Evolutionary conservation across 164 flowering plant species (phyloP).

Genomic region (Liriodendron chinense): DNA sequence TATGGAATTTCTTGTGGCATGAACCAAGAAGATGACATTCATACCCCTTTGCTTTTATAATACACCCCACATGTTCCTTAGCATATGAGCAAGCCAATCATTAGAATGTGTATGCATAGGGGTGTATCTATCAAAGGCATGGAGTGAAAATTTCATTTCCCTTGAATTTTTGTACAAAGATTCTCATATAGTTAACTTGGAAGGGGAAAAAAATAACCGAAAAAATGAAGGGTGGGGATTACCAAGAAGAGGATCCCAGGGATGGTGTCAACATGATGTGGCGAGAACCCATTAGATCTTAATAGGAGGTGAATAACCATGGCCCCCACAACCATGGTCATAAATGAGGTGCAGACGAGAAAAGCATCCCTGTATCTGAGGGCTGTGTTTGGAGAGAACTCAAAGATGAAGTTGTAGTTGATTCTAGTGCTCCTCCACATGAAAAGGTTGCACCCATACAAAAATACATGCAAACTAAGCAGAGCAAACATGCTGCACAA

Average conservation of each 20-base stretch:
- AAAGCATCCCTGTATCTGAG: constrained; percentile 90
- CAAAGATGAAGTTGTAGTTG: constrained; percentile 95
- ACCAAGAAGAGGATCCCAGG: constrained; percentile 88
- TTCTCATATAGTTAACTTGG: no score
- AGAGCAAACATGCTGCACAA: constrained; percentile 86
- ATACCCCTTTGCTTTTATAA: no score
- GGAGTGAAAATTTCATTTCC: no score
- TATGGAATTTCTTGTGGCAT: not conserved
- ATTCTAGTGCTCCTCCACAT: constrained; percentile 90
- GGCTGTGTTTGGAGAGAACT: constrained; percentile 65
- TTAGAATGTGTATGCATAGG: not conserved
- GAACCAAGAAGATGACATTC: not conserved
- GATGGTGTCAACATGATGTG: constrained; percentile 63
- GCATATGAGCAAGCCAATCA: not conserved
- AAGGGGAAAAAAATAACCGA: not conserved
- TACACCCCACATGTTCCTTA: no score
- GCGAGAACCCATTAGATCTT: constrained; percentile 47
- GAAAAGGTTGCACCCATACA: constrained; percentile 94
- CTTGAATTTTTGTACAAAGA: no score
- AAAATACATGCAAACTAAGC: constrained; percentile 87
- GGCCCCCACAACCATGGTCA: constrained; percentile 87
- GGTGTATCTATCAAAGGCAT: no score
- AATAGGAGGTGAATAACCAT: constrained; percentile 82
- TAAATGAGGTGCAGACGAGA: constrained; percentile 75
- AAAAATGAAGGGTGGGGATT: not conserved